Evolutionary conservation across 441 rosid species (phyloP).

Genomic region (Aquilaria agallochum): DNA sequence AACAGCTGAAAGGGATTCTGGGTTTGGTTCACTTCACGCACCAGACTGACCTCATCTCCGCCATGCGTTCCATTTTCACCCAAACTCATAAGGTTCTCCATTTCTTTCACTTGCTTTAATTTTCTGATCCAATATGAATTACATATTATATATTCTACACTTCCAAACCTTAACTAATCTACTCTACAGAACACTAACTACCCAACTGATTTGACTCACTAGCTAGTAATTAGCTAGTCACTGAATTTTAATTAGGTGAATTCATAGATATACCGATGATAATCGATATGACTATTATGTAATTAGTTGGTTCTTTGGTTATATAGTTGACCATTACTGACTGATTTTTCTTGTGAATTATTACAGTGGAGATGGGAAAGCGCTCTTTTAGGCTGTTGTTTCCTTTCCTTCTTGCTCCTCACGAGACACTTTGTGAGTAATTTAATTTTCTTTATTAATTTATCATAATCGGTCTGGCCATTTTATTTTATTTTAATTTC

Average conservation of each 20-base stretch:
- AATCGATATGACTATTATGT: background rate
- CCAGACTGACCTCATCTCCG: slow-evolving; percentile 47
- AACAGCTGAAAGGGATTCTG: slow-evolving; percentile 54
- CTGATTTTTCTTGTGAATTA: slow-evolving; percentile 1
- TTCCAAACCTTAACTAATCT: too few relatives aligned
- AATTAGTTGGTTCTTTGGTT: background rate
- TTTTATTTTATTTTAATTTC: too few relatives aligned
- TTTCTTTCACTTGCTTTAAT: background rate
- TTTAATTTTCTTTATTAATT: slow-evolving; percentile 6
- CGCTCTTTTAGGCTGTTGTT: slow-evolving; percentile 46
- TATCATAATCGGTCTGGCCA: too few relatives aligned
- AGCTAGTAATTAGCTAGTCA: too few relatives aligned
- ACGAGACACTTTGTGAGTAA: slow-evolving; percentile 45
- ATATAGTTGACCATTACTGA: background rate
- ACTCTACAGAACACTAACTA: too few relatives aligned
- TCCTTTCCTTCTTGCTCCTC: slow-evolving; percentile 48
- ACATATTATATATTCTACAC: too few relatives aligned
- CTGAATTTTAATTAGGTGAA: too few relatives aligned
- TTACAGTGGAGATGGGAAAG: slow-evolving; percentile 73
- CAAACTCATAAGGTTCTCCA: slow-evolving; percentile 38
- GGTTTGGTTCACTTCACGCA: slow-evolving; percentile 51
- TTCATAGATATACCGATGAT: too few relatives aligned
- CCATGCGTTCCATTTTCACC: slow-evolving; percentile 40
- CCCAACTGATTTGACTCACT: too few relatives aligned
- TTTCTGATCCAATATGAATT: too few relatives aligned